A percentile compares a stretch with the other conserved stretches of the same genome.
Evolutionary conservation across 2,329 filamentous ascomycete genomes (phyloP).

Genomic region (Trichoderma breve): DNA sequence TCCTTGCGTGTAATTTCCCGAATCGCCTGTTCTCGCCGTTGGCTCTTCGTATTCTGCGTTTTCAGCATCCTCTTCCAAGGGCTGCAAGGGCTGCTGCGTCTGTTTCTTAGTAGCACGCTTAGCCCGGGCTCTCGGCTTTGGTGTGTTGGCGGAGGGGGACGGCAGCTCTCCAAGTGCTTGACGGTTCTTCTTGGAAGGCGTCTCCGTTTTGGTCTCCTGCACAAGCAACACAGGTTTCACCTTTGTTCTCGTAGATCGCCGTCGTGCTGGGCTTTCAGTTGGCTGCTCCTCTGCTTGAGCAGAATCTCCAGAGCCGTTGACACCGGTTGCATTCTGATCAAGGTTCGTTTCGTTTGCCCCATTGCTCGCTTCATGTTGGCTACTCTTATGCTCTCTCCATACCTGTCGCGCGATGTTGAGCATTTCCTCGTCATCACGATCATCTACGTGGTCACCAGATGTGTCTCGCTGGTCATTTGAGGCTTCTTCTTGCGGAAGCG

Average conservation of each 20-base stretch:
- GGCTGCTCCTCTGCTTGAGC: slow-evolving; percentile 14
- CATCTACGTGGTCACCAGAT: slow-evolving; percentile 5
- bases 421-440: slow-evolving; percentile 29
- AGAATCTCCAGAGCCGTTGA: not conserved
- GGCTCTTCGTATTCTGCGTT: slow-evolving; percentile 24
- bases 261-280: slow-evolving; percentile 26
- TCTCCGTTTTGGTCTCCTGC: slow-evolving; percentile 25
- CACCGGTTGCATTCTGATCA: not conserved
- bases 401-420: slow-evolving; percentile 33
- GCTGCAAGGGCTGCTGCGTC: slow-evolving; percentile 24
- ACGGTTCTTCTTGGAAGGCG: slow-evolving; percentile 23
- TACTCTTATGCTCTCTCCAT: slow-evolving; percentile 36
- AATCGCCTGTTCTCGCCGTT: slow-evolving; percentile 16
- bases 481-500: slow-evolving; percentile 11
- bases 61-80: slow-evolving; percentile 26
- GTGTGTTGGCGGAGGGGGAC: slow-evolving; percentile 35
- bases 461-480: slow-evolving; percentile 7
- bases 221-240: slow-evolving; percentile 48
- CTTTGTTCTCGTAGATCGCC: slow-evolving; percentile 41
- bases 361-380: slow-evolving; percentile 25
- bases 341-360: slow-evolving; percentile 14
- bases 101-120: slow-evolving; percentile 30
- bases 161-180: slow-evolving; percentile 29
- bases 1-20: slow-evolving; percentile 37
- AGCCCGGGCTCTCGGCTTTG: slow-evolving; percentile 31